Evolutionary conservation across 495 filamentous ascomycete genomes (phyloP).

Genomic region (Aspergillus coremiiformis): DNA sequence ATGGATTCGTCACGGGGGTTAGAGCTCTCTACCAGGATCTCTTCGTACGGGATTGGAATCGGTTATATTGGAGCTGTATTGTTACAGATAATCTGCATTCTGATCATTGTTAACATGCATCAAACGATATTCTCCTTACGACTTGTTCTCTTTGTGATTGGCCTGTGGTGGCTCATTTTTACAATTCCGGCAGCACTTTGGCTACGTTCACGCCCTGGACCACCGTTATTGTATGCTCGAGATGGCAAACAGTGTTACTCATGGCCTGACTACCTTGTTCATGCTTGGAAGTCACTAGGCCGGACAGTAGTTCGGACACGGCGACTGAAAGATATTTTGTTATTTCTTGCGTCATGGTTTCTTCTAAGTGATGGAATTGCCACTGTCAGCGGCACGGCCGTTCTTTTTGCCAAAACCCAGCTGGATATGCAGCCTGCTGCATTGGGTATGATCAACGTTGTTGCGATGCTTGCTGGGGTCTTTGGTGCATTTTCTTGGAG

Average conservation of each 20-base stretch:
- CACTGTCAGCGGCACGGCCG: conserved; percentile 88
- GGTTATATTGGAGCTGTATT: conserved; percentile 80
- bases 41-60: conserved; percentile 81
- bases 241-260: conserved; percentile 35
- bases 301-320: conserved; percentile 72
- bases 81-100: conserved; percentile 68
- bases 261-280: conserved; percentile 59
- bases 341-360: conserved; percentile 93
- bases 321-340: conserved; percentile 71
- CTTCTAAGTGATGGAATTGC: conserved; percentile 89
- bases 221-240: conserved; percentile 49
- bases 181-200: conserved; percentile 83
- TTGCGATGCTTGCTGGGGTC: conserved; percentile 75
- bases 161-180: conserved; percentile 92
- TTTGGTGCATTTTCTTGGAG: conserved; percentile 88
- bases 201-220: conserved; percentile 86
- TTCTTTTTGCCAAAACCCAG: conserved; percentile 91
- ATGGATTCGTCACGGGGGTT: conserved; percentile 53
- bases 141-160: conserved; percentile 77
- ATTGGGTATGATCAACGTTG: conserved; percentile 88
- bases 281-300: conserved; percentile 79
- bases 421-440: conserved; percentile 82
- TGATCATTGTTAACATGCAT: conserved; percentile 59
- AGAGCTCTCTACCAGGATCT: conserved; percentile 73
- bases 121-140: conserved; percentile 72